phyloP scores from a whole-genome alignment of 164 flowering plant genomes.

The Berberis vulgaris region DNA sequence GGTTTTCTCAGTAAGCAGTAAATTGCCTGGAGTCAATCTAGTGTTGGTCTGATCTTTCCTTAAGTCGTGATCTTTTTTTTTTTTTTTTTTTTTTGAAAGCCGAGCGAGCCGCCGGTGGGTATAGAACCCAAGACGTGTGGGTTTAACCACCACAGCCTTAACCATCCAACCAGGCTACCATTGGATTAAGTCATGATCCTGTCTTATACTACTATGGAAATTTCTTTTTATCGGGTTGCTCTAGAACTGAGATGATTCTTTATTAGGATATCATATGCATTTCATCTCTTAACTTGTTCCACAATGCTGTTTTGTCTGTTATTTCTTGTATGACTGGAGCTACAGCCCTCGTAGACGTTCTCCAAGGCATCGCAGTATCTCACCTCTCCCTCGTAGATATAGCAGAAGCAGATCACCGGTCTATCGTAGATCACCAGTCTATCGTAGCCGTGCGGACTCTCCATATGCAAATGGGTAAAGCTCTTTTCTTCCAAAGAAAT shows the following conservation, averaged over 20 bases:
- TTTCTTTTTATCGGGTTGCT: no score
- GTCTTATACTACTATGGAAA: no score
- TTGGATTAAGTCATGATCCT: no score
- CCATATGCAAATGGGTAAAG: slow-evolving; percentile 77
- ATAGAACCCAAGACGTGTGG: no score
- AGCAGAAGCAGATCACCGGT: slow-evolving; percentile 72
- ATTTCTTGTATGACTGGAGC: slow-evolving; percentile 38
- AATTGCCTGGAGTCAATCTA: no score
- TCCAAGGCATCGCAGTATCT: slow-evolving; percentile 60
- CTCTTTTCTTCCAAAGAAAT: background rate
- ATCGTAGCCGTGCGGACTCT: slow-evolving; percentile 63
- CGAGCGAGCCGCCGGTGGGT: no score
- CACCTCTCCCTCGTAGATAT: slow-evolving; percentile 52
- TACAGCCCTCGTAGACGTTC: slow-evolving; percentile 80
- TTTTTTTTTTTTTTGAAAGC: no score
- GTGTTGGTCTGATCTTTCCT: no score
- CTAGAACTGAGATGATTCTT: background rate
- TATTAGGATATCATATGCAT: background rate
- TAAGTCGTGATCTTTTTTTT: no score
- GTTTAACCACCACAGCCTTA: no score
- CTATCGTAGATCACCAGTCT: slow-evolving; percentile 11
- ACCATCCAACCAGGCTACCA: no score
- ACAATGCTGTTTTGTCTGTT: background rate
- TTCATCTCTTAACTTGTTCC: background rate
- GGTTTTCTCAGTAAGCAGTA: no score